Conservation (phyloP, 345 rosid species). For the Heritiera littoralis region DNA sequence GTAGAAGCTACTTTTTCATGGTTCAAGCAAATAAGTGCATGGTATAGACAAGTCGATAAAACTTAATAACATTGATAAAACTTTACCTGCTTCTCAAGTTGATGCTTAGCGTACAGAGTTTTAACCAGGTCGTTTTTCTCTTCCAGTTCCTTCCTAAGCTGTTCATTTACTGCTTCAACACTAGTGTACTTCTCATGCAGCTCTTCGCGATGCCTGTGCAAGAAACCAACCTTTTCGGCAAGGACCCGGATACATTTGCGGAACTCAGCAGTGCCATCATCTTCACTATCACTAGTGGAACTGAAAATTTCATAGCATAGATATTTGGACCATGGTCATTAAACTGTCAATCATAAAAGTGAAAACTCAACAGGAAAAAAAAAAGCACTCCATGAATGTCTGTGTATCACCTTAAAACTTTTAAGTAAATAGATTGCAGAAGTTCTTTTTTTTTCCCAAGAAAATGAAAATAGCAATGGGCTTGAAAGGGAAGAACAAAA, state of each 20-base stretch:
- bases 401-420: not conserved
- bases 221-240: constrained; percentile 77
- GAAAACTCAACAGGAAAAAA: not conserved
- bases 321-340: constrained; percentile 13
- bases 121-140: constrained; percentile 79
- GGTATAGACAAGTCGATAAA: not conserved
- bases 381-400: not conserved
- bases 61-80: not conserved
- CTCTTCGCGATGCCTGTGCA: constrained; percentile 74
- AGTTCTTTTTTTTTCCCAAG: not conserved
- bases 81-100: constrained; percentile 92
- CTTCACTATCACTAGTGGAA: constrained; percentile 67
- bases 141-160: constrained; percentile 73
- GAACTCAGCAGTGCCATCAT: constrained; percentile 71
- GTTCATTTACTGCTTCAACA: constrained; percentile 69
- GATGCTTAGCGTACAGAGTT: constrained; percentile 81
- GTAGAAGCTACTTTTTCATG: not conserved
- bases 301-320: constrained; percentile 42
- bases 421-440: not conserved
- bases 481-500: not conserved
- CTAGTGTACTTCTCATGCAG: constrained; percentile 69
- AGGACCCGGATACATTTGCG: constrained; percentile 70
- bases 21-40: not conserved
- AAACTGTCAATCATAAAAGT: not conserved
- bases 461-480: not conserved